Evolutionary conservation across 257 asterid genomes (phyloP).

Genomic region (Przewalskia tangutica): DNA sequence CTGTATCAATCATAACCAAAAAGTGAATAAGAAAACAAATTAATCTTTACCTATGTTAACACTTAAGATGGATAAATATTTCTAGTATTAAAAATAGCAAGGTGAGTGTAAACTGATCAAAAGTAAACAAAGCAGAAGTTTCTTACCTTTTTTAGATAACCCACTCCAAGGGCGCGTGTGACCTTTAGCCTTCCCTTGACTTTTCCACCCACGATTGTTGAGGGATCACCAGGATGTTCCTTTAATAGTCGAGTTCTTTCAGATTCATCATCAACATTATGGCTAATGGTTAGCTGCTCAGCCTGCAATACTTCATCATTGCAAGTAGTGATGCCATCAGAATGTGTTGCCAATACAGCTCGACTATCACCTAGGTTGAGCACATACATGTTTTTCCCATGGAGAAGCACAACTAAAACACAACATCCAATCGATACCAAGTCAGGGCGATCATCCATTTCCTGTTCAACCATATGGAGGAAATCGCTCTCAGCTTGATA

Average conservation of each 20-base stretch:
- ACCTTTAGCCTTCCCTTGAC: slow-evolving; percentile 90
- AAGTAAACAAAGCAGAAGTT: neutral
- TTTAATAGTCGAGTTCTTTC: slow-evolving; percentile 55
- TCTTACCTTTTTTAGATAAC: slow-evolving; percentile 85
- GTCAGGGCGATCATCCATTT: slow-evolving; percentile 98
- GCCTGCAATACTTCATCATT: slow-evolving; percentile 28
- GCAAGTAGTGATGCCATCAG: slow-evolving; percentile 12
- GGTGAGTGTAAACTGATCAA: neutral
- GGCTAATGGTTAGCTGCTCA: slow-evolving; percentile 72
- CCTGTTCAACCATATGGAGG: slow-evolving; percentile 87
- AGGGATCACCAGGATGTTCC: slow-evolving; percentile 77
- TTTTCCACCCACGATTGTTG: slow-evolving; percentile 46
- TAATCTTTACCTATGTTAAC: neutral
- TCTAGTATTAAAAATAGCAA: neutral
- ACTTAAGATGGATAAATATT: neutral
- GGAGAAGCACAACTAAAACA: slow-evolving; percentile 56
- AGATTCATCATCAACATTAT: slow-evolving; percentile 70
- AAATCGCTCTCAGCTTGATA: slow-evolving; percentile 73
- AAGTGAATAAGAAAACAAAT: neutral
- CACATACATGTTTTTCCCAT: slow-evolving; percentile 67
- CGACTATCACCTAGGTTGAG: slow-evolving; percentile 89
- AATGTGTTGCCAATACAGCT: slow-evolving; percentile 73
- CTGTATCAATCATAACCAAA: neutral
- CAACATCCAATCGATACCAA: slow-evolving; percentile 86
- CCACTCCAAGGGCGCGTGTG: slow-evolving; percentile 96